phyloP scores from a whole-genome alignment of 441 rosid genomes.

The Pelargonium citronellum region DNA sequence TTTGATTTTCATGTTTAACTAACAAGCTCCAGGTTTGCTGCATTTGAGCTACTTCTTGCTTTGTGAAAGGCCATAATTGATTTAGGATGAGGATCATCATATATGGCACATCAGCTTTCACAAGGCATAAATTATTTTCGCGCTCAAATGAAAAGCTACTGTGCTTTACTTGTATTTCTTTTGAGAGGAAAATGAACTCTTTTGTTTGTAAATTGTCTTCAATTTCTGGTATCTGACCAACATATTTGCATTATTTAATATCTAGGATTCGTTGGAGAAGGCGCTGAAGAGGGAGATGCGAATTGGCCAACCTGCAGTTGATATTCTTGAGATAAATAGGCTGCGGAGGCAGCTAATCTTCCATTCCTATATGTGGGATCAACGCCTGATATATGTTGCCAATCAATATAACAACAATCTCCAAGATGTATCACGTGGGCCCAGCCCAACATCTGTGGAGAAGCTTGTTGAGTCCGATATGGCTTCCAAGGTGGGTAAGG shows the following conservation, averaged over 20 bases:
- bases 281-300: slow-evolving; percentile 44
- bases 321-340: slow-evolving; percentile 79
- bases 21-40: not conserved
- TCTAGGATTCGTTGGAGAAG: slow-evolving; percentile 66
- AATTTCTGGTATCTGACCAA: slow-evolving; percentile 6
- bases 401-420: slow-evolving; percentile 29
- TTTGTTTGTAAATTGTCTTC: not conserved
- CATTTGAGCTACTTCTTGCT: not conserved
- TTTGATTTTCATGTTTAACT: not conserved
- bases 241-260: slow-evolving; percentile 12
- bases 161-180: not conserved
- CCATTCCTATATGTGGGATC: slow-evolving; percentile 90
- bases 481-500: slow-evolving; percentile 27
- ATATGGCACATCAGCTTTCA: not conserved
- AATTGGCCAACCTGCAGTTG: slow-evolving; percentile 54
- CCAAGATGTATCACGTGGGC: slow-evolving; percentile 39
- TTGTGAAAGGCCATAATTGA: not conserved
- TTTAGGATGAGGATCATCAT: not conserved
- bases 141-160: slow-evolving; percentile 16
- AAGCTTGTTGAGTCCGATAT: slow-evolving; percentile 36
- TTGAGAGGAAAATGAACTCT: slow-evolving; percentile 23
- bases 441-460: slow-evolving; percentile 41
- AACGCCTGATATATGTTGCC: slow-evolving; percentile 63
- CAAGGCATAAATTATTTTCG: slow-evolving; percentile 26
- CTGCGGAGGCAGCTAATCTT: slow-evolving; percentile 73